Evolutionary conservation across 208 protist species (phyloP).

Genomic region (Acanthamoeba sp.): DNA sequence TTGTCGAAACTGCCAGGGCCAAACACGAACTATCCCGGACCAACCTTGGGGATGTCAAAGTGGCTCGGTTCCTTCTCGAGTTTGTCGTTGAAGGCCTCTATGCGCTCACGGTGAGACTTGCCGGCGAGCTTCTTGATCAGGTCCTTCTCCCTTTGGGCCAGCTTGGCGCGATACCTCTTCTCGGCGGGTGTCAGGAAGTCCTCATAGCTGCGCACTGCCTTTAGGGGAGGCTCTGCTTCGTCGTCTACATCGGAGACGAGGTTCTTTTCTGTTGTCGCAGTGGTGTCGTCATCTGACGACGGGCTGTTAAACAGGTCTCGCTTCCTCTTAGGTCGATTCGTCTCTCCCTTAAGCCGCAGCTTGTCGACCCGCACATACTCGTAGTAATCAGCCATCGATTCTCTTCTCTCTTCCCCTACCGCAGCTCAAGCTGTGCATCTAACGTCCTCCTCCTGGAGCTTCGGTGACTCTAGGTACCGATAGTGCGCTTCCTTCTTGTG

Average conservation of each 20-base stretch:
- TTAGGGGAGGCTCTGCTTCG: neutral
- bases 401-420: neutral
- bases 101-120: conserved; percentile 26
- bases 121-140: conserved; percentile 23
- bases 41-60: conserved; percentile 70
- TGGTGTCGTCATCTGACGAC: neutral
- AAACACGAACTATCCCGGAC: neutral
- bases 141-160: neutral
- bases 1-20: neutral
- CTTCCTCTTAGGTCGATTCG: neutral
- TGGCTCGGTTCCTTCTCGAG: conserved; percentile 58
- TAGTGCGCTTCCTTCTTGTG: neutral
- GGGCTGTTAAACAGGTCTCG: neutral
- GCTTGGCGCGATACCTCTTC: neutral
- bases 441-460: neutral
- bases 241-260: neutral
- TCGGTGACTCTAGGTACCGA: neutral
- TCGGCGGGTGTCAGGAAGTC: conserved; percentile 13
- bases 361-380: neutral
- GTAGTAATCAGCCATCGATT: neutral
- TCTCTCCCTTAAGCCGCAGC: neutral
- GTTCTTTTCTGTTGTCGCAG: neutral
- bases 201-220: conserved; percentile 22
- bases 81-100: conserved; percentile 33
- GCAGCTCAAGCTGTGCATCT: neutral